Evolutionary conservation across 805 yeast species (phyloP), one percentile per base, ranked within the genome.

Genomic region (Candida succiphila): DNA sequence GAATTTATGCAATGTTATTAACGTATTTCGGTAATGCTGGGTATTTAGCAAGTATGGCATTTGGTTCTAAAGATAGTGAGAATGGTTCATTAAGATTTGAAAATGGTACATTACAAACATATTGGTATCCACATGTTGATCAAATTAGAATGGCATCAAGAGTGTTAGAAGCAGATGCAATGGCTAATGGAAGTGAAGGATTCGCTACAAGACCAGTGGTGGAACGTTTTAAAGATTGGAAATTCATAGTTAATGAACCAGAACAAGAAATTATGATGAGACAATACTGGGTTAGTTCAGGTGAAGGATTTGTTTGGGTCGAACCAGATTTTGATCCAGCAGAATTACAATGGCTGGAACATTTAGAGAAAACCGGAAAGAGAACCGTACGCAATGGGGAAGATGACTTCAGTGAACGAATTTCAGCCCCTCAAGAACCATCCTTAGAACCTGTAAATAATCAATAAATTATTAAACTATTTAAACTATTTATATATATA

Each of bases 251-350:
- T 12, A 62, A 61, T 47, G 72, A 73, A 43, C 75, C 80, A 30
- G 73, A 76, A 35, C 78, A 73, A 38, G 94, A 84, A 39, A 50
- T 72, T 30, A 65, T 75, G 61, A 45, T 84, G 43, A 81, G 83
- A 48, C 94, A 86, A 44, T 84, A 83, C 57, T 84, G 95, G 95
- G 74, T 83, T 49, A 68, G 80, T 27, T 83, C 85, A 7, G 95
- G 95, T 21, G 88, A 79, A 35, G 87, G 86, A 12, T 84, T 82
- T 49, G 83, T 78, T 39, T 84, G 95, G 95, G 78, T 72, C 10
- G 95, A 84, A 49, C 94, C 94, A 1, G 95, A 84, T 50, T 81
- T 80, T 48, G 95, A 85, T 49, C 95, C 95, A 0, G 94, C 92
- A 0, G 86, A 78, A 16, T 40, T 75, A 14, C 38, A 51, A 15